Base-by-base conservation (phyloP, 116 monocot genomes). In the Dioscorea cayenensis region DNA sequence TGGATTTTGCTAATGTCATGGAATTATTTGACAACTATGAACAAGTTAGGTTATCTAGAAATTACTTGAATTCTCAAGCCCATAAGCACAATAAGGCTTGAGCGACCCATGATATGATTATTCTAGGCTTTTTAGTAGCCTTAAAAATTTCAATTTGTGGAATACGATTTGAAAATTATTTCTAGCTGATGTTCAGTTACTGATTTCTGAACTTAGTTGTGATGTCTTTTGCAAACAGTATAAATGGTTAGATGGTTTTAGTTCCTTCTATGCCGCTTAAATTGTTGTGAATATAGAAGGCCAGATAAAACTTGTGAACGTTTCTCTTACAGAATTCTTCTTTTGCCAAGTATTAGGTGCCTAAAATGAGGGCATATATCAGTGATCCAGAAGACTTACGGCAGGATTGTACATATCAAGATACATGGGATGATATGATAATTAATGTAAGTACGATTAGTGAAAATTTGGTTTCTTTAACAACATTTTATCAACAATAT, bases 371-470 rank as follows among this genome's bases (percentile, higher is more conserved):
- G 79, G 90, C 90, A 71, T 96, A 92, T 76, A 86, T 96, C 72
- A 80, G 90, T 83, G 96, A 96, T 62, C 87, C 87, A 27, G 96
- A 92, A 36, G 96, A 96, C 69, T 71, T 96, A 27, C 92, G 84
- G 84, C 87, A 96, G 73, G 90, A 92, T 63, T 62, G 71, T 66
- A 84, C 82, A 70, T 96, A 90, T 71, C 86, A 90, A 75, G 96
- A 96, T 71, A 90, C 85, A 49, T 96, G 96, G 96, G 96, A 96
- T 77, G 82, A 88, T 52, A 92, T 96, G 96, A 82, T 96, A 68
- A 85, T 96, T 36, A 82, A 92, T 86, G 96, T 90, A 86, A 77
- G 89, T 82, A 9, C 69, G n/a, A 32, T 67, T 19, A 5, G 17
- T 55, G 55, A 55, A n/a, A 55, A 18, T 55, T 55, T 55, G 16